phyloP scores from a whole-genome alignment of 148 eudicot genomes.

The Nepenthes mirabilis region DNA sequence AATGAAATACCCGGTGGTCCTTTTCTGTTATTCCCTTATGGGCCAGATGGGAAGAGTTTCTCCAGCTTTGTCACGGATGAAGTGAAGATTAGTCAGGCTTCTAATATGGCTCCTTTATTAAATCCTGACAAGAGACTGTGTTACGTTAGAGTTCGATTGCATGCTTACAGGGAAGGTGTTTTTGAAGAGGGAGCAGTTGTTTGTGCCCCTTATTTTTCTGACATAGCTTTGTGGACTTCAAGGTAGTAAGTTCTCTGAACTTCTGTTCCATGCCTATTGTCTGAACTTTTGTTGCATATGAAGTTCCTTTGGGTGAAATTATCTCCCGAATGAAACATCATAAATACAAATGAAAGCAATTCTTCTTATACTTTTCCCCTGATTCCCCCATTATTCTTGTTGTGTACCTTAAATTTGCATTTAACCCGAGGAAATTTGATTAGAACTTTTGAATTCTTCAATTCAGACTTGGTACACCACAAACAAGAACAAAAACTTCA shows the following conservation, averaged over 20 bases:
- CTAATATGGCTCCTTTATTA: constrained; percentile 8
- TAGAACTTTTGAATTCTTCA: no score
- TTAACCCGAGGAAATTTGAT: no score
- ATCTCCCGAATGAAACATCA: not conserved
- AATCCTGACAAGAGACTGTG: constrained; percentile 25
- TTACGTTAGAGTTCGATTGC: constrained; percentile 59
- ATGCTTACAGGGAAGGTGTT: constrained; percentile 58
- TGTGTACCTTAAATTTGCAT: no score
- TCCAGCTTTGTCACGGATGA: constrained; percentile 35
- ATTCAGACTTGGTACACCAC: no score
- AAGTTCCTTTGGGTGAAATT: not conserved
- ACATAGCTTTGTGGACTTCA: constrained; percentile 31
- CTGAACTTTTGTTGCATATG: not conserved
- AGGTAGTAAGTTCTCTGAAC: constrained; percentile 25
- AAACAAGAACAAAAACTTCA: no score
- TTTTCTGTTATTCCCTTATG: constrained; percentile 35
- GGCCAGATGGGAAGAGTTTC: constrained; percentile 18
- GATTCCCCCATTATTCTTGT: constrained; percentile 5
- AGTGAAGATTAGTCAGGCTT: constrained; percentile 23
- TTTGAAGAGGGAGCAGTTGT: constrained; percentile 83
- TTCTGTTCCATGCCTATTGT: not conserved
- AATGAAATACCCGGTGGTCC: constrained; percentile 19
- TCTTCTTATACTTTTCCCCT: not conserved
- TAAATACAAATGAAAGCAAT: not conserved
- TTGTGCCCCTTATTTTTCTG: constrained; percentile 65